These are phyloP conservation scores for Globisporangium middletonii DNA, from an alignment of 352 stramenopile species.

Conservation along the genomic window DNA sequence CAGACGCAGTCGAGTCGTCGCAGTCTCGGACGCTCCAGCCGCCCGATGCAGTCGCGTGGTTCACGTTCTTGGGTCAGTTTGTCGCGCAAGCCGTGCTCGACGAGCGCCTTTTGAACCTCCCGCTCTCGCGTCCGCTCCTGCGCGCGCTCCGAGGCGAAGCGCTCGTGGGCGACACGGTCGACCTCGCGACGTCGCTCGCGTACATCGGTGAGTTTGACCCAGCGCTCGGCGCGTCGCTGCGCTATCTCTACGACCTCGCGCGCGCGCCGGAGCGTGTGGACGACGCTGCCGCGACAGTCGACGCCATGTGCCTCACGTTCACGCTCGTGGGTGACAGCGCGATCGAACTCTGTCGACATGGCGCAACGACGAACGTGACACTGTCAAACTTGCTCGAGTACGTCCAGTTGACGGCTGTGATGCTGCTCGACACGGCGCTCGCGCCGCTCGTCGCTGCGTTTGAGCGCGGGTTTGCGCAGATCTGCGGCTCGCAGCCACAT, in stretches of 20 bases:
- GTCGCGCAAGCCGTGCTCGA: constrained; percentile 76
- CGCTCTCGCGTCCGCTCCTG: constrained; percentile 71
- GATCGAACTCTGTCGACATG: constrained; percentile 45
- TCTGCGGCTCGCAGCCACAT: constrained; percentile 27
- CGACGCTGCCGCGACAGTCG: constrained; percentile 26
- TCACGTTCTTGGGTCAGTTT: constrained; percentile 67
- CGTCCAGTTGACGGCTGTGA: constrained; percentile 38
- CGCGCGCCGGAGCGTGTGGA: constrained; percentile 6
- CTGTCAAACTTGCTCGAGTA: constrained; percentile 45
- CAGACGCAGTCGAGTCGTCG: constrained; percentile 1
- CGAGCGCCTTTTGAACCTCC: constrained; percentile 76
- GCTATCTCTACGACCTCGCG: constrained; percentile 39
- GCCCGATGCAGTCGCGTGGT: constrained; percentile 37
- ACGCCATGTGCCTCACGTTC: constrained; percentile 68
- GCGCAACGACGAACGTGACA: constrained; percentile 40
- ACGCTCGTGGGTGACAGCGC: constrained; percentile 62
- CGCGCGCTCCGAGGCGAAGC: constrained; percentile 47
- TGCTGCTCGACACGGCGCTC: constrained; percentile 65
- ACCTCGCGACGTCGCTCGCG: constrained; percentile 33
- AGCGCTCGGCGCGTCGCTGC: constrained; percentile 55
- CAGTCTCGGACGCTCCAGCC: background rate
- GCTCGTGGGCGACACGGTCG: constrained; percentile 31
- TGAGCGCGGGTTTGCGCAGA: constrained; percentile 58
- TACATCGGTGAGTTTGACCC: constrained; percentile 69
- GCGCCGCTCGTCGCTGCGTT: constrained; percentile 58